Base-by-base conservation (phyloP, 2,329 filamentous ascomycete genomes). In the Penicillium aurantiogriseum region DNA sequence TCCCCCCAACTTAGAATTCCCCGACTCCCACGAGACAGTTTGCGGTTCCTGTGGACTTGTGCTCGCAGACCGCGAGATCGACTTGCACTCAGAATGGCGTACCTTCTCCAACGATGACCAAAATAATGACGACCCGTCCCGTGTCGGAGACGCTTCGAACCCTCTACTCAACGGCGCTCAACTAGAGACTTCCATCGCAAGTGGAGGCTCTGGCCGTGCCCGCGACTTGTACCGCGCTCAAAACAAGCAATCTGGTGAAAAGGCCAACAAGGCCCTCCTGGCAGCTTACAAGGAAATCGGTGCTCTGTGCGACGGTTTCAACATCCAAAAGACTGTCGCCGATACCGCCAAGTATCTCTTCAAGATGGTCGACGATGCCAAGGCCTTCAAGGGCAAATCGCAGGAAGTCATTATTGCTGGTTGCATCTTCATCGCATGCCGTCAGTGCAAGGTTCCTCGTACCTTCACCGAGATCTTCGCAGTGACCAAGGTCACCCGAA, bases 71-170 rank as follows among this genome's bases (percentile, higher is more conserved):
- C 89, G 91, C 64, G 92, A 94, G 73, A 92, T 99, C 71, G 95
- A 99, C 73, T 95, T 91, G 60, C 89, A 95, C 61, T 96, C 92
- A 47, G 94, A 99, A 79, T 99, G 94, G 94, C 91, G 94, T 73
- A 99, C 94, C 0, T 99, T 99, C 78, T 92, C 92, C 72, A 97
- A 97, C 73, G 94, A 99, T 71, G 95, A 99, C 73, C 91, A 96
- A 75, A 91, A 91, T 70, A 92, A 90, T 70, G 95, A 97, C 68
- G 94, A 99, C 66, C 94, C 95, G 5, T 97, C 92, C 58, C 94
- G 94, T 91, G 93, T 99, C 64, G 94, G 94, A 80, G 94, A 97
- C 67, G 90, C 89, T 6, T 88, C 89, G 59, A 97, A 97, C 71
- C 88, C 91, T 53, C 86, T 99, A 43, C 83, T 96, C 57, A 92